These are phyloP conservation scores for Amylocystis lapponica DNA, from an alignment of 768 basidiomycete genomes.

Conservation along the genomic window DNA sequence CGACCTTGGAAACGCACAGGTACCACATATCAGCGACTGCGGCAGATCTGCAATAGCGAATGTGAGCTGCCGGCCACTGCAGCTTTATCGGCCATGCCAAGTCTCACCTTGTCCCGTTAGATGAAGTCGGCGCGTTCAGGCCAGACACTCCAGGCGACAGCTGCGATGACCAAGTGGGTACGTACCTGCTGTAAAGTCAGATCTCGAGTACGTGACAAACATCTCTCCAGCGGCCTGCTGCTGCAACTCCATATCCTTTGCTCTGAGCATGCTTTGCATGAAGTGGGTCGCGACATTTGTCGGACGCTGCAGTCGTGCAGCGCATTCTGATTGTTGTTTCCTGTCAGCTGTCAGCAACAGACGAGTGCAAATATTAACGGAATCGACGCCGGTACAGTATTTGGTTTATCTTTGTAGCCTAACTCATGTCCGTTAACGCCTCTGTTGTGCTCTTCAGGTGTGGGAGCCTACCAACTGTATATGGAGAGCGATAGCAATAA, in stretches of 20 bases:
- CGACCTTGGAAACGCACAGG: not conserved
- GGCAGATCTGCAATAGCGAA: conserved; percentile 14
- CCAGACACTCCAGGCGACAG: conserved; percentile 11
- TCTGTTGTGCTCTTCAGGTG: no score
- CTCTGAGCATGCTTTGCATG: conserved; percentile 16
- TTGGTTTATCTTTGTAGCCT: not conserved
- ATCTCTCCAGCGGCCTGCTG: conserved; percentile 9
- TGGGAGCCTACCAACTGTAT: conserved; percentile 7
- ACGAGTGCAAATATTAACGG: not conserved
- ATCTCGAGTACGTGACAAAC: not conserved
- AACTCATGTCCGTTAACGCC: not conserved
- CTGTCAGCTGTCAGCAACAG: conserved; percentile 12
- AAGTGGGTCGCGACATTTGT: no score
- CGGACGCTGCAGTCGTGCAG: no score
- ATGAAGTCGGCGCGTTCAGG: conserved; percentile 3
- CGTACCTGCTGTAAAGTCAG: not conserved
- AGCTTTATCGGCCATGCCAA: not conserved
- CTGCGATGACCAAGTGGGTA: conserved; percentile 15
- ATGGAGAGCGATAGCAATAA: no score
- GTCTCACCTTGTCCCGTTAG: not conserved
- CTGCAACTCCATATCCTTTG: conserved; percentile 12
- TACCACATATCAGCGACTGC: conserved; percentile 10
- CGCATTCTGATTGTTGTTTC: not conserved
- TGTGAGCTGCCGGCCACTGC: conserved; percentile 5
- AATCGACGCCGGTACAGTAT: conserved; percentile 10